Base-by-base conservation (phyloP, 257 asterid genomes). In the Marsdenia floribunda region DNA sequence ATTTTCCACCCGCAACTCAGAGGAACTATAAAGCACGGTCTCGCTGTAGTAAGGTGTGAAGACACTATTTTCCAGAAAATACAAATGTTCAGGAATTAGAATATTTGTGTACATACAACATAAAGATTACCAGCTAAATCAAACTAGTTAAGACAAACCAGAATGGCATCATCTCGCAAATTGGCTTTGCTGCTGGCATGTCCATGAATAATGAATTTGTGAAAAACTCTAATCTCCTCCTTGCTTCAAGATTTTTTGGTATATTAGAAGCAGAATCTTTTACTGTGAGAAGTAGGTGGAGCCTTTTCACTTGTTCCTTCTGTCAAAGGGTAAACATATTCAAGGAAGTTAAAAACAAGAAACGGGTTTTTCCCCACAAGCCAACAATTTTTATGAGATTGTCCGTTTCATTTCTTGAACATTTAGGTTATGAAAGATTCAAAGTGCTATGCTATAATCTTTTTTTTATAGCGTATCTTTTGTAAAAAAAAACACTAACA, bases 41-140 rank as follows among this genome's bases (percentile, higher is more conserved):
- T 94, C 99, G 67, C 99, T 94, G 87, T 94, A 94, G 87, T 94
- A 94, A 5, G 99, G 99, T 4, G 99, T 94, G 96, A 94, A 94
- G 83, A 94, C 99, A 81, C 98, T 93, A 79, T 84, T 77, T 49
- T 50, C 77, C 83, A 79, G 59, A 71, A 80, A 82, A 81, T 29
- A 53, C 21, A 66, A 76, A 54, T 37, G 83, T 37, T 69, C 65
- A 80, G 72, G 58, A 79, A 70, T 86, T 79, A 77, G 81, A 61
- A 71, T 70, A 61, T 52, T 49, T 71, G 22, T 19, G 24, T 54
- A 10, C 15, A 29, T 33, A 66, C 22, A 77, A 72, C 58, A 58
- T 59, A 76, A 76, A 53, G 54, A 55, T 61, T 54, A 69, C 72
- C 59, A 10, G 58, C 50, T 16, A 52, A 13, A 42, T 70, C 46